Base-by-base conservation (phyloP, 139 green algal species). In the Micractinium sp. region DNA sequence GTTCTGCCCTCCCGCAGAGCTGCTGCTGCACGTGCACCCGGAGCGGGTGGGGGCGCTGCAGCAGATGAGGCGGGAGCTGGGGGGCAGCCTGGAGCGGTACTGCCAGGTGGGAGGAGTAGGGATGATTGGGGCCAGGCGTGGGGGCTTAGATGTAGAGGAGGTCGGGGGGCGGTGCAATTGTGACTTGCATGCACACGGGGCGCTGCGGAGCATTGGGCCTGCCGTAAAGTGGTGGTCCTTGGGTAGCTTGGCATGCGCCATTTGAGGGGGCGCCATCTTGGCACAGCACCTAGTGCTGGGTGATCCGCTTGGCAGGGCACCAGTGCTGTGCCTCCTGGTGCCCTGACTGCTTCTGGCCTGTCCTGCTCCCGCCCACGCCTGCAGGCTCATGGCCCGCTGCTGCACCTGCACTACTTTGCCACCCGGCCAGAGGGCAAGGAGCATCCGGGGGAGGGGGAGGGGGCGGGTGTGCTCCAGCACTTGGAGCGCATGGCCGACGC, bases 321-420 rank as follows among this genome's bases (percentile, higher is more conserved):
- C 12, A 27, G 63, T n/a, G 20, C 63, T 2, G 7, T 3, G 20
- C 63, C 14, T 23, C 63, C 63, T 31, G 20, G 20, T 23, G 63
- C 63, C 20, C 63, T 12, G 4, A 5, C 63, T 71, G 63, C 63
- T 71, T 71, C 63, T 12, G 2, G 22, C 63, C 63, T 71, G 63
- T 56, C 47, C 47, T 56, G 47, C 47, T 9, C 9, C 47, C 9
- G 47, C 47, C 47, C 47, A 56, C 47, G 47, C 47, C 63, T 81
- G 47, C 85, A 89, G 85, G 85, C 67, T 0, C 85, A 84, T 53
- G 85, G 85, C 85, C 85, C 71, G 3, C 29, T 84, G 74, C 23
- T 89, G 53, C 74, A 89, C 53, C 73, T 89, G n/a, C 71, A 82
- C 47, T 84, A 84, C 53, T 53, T 89, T 74, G 85, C 39, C 22